Conservation (phyloP, 2,329 filamentous ascomycete genomes). For the Plenodomus lindquistii region DNA sequence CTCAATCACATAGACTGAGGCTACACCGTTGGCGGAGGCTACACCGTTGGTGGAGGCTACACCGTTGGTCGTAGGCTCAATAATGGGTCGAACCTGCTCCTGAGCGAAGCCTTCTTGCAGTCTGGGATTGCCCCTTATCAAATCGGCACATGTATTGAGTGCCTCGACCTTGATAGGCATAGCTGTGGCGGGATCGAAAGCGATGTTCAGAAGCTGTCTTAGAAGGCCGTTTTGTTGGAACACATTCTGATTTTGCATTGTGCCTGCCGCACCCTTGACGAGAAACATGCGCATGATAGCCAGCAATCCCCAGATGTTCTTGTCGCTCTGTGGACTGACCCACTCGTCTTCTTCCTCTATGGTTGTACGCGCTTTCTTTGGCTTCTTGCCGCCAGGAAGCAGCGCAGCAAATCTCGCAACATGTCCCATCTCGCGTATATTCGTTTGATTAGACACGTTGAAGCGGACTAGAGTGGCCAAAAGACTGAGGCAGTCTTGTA, state of each 20-base stretch:
- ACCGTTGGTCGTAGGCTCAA: conserved; percentile 50
- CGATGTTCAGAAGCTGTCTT: conserved; percentile 77
- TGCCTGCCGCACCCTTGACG: conserved; percentile 76
- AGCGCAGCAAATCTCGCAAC: conserved; percentile 73
- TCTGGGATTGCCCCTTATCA: conserved; percentile 77
- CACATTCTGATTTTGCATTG: conserved; percentile 78
- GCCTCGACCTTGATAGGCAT: conserved; percentile 84
- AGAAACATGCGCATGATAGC: conserved; percentile 87
- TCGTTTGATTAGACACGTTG: conserved; percentile 89
- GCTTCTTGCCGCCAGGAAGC: conserved; percentile 63
- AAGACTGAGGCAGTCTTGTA: conserved; percentile 91
- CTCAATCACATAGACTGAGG: conserved; percentile 86
- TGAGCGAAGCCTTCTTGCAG: conserved; percentile 91
- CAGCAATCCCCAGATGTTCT: conserved; percentile 88
- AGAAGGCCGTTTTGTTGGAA: conserved; percentile 85
- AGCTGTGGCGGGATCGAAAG: conserved; percentile 74
- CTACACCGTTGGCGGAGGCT: conserved; percentile 54
- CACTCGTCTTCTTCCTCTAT: conserved; percentile 68
- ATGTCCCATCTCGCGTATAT: conserved; percentile 89
- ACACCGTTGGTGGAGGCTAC: conserved; percentile 48
- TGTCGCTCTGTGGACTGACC: conserved; percentile 77
- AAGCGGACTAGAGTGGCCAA: conserved; percentile 85
- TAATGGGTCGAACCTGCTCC: conserved; percentile 71
- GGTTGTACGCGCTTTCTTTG: conserved; percentile 58
- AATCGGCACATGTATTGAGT: conserved; percentile 80